Evolutionary conservation across 179 eudicot species (phyloP).

Genomic region (Dionaea muscipula): DNA sequence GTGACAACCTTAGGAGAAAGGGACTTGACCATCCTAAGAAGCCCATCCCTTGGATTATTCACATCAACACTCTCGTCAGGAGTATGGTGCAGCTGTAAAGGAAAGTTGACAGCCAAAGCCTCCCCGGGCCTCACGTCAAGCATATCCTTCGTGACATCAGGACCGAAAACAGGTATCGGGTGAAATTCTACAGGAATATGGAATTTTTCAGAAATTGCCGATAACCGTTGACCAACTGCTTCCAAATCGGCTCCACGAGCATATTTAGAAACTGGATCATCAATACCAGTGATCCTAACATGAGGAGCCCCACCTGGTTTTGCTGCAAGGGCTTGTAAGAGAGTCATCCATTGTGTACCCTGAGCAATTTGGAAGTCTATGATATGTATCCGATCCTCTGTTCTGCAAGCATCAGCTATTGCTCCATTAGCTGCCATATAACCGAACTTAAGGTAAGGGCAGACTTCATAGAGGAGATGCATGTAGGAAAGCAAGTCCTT

Average conservation of each 20-base stretch:
- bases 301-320: slow-evolving; percentile 73
- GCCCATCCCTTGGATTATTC: slow-evolving; percentile 67
- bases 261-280: slow-evolving; percentile 67
- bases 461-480: slow-evolving; percentile 74
- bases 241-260: slow-evolving; percentile 76
- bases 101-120: slow-evolving; percentile 80
- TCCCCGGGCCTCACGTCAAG: slow-evolving; percentile 63
- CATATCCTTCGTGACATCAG: slow-evolving; percentile 57
- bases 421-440: slow-evolving; percentile 98
- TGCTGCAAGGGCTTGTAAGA: slow-evolving; percentile 83
- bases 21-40: slow-evolving; percentile 74
- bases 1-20: slow-evolving; percentile 69
- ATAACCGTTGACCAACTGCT: slow-evolving; percentile 42
- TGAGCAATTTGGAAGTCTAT: slow-evolving; percentile 82
- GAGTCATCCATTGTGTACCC: slow-evolving; percentile 89
- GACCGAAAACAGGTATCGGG: slow-evolving; percentile 52
- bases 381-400: slow-evolving; percentile 72
- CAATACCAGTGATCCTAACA: slow-evolving; percentile 84
- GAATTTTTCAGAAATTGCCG: slow-evolving; percentile 48
- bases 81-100: slow-evolving; percentile 76
- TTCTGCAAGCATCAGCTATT: slow-evolving; percentile 79
- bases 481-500: slow-evolving; percentile 74
- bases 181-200: slow-evolving; percentile 66
- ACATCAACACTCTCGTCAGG: slow-evolving; percentile 96
- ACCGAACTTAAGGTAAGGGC: slow-evolving; percentile 85